A percentile compares a stretch with the other conserved stretches of the same genome.
phyloP scores from a whole-genome alignment of 495 filamentous ascomycete genomes.

The Trichocladium antarcticum region DNA sequence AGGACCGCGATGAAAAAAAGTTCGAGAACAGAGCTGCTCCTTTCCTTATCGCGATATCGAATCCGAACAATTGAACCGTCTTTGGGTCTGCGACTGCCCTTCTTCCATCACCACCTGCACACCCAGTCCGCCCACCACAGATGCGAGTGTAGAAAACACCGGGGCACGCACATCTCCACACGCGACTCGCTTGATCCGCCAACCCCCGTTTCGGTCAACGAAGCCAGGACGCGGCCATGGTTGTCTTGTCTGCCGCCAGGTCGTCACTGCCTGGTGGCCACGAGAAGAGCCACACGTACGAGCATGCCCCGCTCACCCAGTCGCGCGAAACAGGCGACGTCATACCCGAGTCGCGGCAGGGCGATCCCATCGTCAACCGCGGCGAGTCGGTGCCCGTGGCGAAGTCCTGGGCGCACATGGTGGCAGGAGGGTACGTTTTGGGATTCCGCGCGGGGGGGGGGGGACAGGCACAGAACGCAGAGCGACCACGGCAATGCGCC shows the following conservation, averaged over 20 bases:
- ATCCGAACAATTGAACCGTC: neutral
- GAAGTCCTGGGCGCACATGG: constrained; percentile 81
- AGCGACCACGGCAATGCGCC: too few relatives aligned
- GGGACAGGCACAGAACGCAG: too few relatives aligned
- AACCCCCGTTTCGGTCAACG: neutral
- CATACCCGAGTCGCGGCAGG: constrained; percentile 32
- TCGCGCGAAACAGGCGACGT: constrained; percentile 53
- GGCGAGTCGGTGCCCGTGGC: constrained; percentile 40
- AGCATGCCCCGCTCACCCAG: constrained; percentile 36
- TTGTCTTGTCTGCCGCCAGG: constrained; percentile 16
- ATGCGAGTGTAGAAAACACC: too few relatives aligned
- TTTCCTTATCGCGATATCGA: constrained; percentile 15
- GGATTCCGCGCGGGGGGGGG: neutral
- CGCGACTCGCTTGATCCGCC: too few relatives aligned
- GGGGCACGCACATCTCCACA: too few relatives aligned
- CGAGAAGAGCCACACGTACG: constrained; percentile 8
- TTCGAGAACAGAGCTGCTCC: neutral
- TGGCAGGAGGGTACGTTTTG: constrained; percentile 72
- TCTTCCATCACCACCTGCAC: too few relatives aligned
- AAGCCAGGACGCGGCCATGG: constrained; percentile 12
- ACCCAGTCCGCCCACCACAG: too few relatives aligned
- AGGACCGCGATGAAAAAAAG: constrained; percentile 9
- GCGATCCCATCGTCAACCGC: constrained; percentile 21
- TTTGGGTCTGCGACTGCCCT: neutral
- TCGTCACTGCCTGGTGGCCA: constrained; percentile 13